A percentile compares a stretch with the other conserved stretches of the same genome.
Evolutionary conservation across 2,329 filamentous ascomycete species (phyloP).

Genomic region (Alternaria arborescens): DNA sequence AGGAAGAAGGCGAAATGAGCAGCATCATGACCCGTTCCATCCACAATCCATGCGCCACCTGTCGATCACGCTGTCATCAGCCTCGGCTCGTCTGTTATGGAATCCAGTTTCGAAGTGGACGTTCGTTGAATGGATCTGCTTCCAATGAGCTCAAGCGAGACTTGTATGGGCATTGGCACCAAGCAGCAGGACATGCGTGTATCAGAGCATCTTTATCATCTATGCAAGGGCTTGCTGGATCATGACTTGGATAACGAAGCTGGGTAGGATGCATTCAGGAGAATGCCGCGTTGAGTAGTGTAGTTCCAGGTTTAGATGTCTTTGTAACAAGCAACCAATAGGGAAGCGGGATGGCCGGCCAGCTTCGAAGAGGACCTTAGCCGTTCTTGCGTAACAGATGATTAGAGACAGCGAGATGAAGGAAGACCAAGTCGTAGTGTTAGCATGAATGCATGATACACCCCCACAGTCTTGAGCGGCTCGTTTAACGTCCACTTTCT

Average conservation of each 20-base stretch:
- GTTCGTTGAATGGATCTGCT: background rate
- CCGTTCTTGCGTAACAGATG: background rate
- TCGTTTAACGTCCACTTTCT: constrained; percentile 19
- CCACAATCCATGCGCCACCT: background rate
- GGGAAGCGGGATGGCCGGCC: background rate
- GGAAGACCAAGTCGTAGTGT: background rate
- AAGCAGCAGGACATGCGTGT: background rate
- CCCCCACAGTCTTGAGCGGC: constrained; percentile 2
- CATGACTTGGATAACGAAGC: background rate
- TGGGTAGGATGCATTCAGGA: background rate
- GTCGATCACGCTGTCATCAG: background rate
- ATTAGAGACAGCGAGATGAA: background rate
- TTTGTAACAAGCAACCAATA: background rate
- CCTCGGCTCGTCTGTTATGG: background rate
- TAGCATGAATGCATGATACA: constrained; percentile 1
- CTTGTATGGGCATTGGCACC: background rate
- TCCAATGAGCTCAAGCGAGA: background rate
- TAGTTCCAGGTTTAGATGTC: background rate
- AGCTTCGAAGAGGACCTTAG: background rate
- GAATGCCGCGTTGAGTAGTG: background rate
- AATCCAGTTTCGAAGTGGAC: background rate
- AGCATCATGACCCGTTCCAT: background rate
- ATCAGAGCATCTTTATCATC: background rate
- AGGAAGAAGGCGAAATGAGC: constrained; percentile 69
- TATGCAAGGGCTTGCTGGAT: background rate